Base-by-base conservation (phyloP, 331 rosid species). In the Phaseolus coccineus region DNA sequence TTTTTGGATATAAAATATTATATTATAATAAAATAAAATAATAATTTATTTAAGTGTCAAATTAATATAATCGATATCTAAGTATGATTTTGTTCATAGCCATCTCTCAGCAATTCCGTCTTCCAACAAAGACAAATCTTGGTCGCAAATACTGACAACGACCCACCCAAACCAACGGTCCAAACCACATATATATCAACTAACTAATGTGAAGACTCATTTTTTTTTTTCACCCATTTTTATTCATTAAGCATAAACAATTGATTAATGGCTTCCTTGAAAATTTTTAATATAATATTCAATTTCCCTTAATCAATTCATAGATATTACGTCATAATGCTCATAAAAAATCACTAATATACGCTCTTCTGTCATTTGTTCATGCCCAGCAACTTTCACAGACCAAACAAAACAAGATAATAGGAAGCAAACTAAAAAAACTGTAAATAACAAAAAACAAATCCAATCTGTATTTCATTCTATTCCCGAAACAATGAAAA, bases 381-480 rank as follows among this genome's bases (percentile, higher is more conserved):
- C 53, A 35, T 12, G 14, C 22, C 66, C 19, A 10, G 5, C 8
- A 52, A 39, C 8, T 39, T 7, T 1, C 9, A 6, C 8, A 7
- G 2, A 40, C 8, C 8, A 33, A 33, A 33, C 4, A 33, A 33
- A 4, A 35, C 40, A 35, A 7, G 44, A 40, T 40, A 40, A 40
- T 8, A 40, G 9, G 11, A 42, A 42, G 3, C 14, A 53, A 59
- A 46, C 40, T 14, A 15, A 55, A 64, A 24, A 13, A 40, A 30
- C 31, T 30, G 31, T 19, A 19, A 19, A 19, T 19, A 19, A 19
- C 22, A 19, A 19, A 31, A 31, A 37, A 37, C 5, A 6, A 37
- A 1, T 37, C 42, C 67, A 71, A 59, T 44, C 61, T 55, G 15
- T 62, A 56, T 56, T 57, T 65, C 83, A 55, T 80, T 58, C 35